Base-by-base conservation (phyloP, 176 grass and related monocot species). In the Oryza meyeriana region DNA sequence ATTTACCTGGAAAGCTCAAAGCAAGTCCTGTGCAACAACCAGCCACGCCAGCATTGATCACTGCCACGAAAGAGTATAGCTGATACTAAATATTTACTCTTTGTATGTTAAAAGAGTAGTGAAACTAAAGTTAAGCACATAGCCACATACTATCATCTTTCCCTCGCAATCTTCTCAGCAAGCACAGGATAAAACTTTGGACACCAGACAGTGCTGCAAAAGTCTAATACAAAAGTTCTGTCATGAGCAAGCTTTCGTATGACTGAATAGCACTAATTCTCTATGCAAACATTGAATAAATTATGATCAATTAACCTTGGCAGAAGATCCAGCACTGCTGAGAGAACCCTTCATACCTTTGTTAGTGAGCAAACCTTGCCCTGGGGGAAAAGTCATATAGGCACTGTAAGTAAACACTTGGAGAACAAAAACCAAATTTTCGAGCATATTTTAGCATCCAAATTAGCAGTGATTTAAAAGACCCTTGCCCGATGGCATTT, bases 1-100 rank as follows among this genome's bases (percentile, higher is more conserved):
- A n/a, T n/a, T n/a, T 94, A 97, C 94, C 92, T 88, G 92, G 94
- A 90, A 97, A 94, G 57, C 92, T 92, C 88, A 97, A 89, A 89
- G 94, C 94, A 90, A 94, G 73, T 47, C 92, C 92, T 26, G 94
- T 97, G 78, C 90, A 94, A 61, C 94, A 97, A 81, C 90, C 94
- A 61, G 92, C 92, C 29, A 97, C 66, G n/a, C 90, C 90, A 30
- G 92, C 90, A 92, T 97, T 94, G 74, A 92, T 83, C 34, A 88
- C 94, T 97, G 80, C 66, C 75, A 72, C 31, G 50, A 44, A 61
- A 61, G 55, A 63, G 61, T 73, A 67, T 65, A 69, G 76, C 35
- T 66, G 64, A 84, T 50, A 77, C 48, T 66, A 12, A 5, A 85
- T 6, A 75, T 58, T 87, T 62, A 40, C 48, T 44, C 50, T 68